Conservation (phyloP, 2,329 filamentous ascomycete genomes). For the Sporothrix brasiliensis region DNA sequence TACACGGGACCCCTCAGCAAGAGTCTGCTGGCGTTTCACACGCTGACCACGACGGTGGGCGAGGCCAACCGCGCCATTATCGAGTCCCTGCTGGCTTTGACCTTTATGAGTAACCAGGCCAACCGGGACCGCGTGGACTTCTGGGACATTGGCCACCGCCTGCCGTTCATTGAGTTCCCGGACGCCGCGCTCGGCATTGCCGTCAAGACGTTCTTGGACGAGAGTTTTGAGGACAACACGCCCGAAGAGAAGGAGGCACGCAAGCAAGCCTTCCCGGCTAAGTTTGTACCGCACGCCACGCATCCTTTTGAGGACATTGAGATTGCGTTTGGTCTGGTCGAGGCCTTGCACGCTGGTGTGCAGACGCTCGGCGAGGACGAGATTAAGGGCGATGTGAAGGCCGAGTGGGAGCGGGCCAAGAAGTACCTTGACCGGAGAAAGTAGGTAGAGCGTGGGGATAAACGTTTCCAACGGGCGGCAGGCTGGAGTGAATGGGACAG, state of each 20-base stretch:
- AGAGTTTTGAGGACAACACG: slow-evolving; percentile 62
- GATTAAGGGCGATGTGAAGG: slow-evolving; percentile 52
- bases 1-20: slow-evolving; percentile 94
- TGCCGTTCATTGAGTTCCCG: slow-evolving; percentile 50
- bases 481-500: neutral
- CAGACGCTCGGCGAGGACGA: slow-evolving; percentile 55
- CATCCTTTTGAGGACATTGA: slow-evolving; percentile 63
- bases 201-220: slow-evolving; percentile 70
- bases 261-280: slow-evolving; percentile 55
- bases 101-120: slow-evolving; percentile 80
- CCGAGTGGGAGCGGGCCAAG: slow-evolving; percentile 59
- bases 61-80: slow-evolving; percentile 78
- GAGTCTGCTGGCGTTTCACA: slow-evolving; percentile 83
- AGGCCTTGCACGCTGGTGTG: slow-evolving; percentile 60
- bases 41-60: slow-evolving; percentile 77
- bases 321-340: slow-evolving; percentile 60
- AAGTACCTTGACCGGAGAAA: slow-evolving; percentile 51
- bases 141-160: slow-evolving; percentile 67
- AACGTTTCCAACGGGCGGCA: neutral
- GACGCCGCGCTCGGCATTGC: slow-evolving; percentile 78
- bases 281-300: slow-evolving; percentile 61
- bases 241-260: slow-evolving; percentile 47
- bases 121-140: slow-evolving; percentile 69
- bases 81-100: slow-evolving; percentile 77
- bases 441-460: neutral